These are phyloP conservation scores for Phytopythium ostracodes DNA, from an alignment of 352 stramenopile genomes.

Conservation along the genomic window DNA sequence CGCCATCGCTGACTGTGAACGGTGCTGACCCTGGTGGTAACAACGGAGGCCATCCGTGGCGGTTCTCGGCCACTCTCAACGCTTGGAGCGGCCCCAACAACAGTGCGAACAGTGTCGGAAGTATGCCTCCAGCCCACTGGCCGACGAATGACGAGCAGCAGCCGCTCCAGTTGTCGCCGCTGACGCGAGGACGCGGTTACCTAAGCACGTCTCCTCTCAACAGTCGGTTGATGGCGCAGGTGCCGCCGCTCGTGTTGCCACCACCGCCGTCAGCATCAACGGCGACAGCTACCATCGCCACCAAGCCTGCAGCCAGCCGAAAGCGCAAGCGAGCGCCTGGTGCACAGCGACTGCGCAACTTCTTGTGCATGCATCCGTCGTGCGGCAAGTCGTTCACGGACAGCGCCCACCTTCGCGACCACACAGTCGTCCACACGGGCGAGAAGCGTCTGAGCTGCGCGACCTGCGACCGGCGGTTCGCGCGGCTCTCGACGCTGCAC, in stretches of 20 bases:
- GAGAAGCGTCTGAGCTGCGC: slow-evolving; percentile 55
- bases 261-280: slow-evolving; percentile 9
- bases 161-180: neutral
- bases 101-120: neutral
- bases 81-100: neutral
- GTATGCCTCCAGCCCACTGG: neutral
- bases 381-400: slow-evolving; percentile 71
- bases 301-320: slow-evolving; percentile 7
- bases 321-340: slow-evolving; percentile 40
- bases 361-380: slow-evolving; percentile 58
- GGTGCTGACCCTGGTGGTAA: neutral
- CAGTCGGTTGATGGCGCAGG: neutral
- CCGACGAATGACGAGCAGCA: neutral
- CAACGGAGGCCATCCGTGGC: neutral
- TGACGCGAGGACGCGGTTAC: neutral
- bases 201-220: neutral
- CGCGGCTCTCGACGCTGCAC: slow-evolving; percentile 47
- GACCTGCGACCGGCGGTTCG: slow-evolving; percentile 47
- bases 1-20: neutral
- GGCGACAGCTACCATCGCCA: neutral
- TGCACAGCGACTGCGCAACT: slow-evolving; percentile 57
- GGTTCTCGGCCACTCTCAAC: neutral
- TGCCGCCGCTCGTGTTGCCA: slow-evolving; percentile 13
- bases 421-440: slow-evolving; percentile 70
- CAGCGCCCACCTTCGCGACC: slow-evolving; percentile 61